Percentiles rank a stretch among this genome's conserved stretches.
Conservation (phyloP, 2,329 filamentous ascomycete genomes). For the Whalleya microplaca region DNA sequence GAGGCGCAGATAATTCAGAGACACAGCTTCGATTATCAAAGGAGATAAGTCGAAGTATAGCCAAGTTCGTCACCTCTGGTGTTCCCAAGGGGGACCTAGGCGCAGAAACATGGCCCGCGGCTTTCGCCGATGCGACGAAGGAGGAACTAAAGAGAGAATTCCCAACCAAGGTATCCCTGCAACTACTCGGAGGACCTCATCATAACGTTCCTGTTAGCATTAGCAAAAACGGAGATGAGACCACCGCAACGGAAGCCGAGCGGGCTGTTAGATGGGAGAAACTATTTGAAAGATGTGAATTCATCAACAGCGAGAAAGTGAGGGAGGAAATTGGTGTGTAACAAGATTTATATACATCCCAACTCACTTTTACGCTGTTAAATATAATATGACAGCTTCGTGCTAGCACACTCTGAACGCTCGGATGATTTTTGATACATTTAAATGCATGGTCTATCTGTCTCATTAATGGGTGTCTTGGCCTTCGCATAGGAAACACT, state of each 20-base stretch:
- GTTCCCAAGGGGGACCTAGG: neutral
- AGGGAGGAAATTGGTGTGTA: conserved; percentile 9
- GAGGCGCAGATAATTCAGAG: conserved; percentile 28
- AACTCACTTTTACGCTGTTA: too few species aligned
- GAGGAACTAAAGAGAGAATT: conserved; percentile 10
- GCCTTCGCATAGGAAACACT: too few species aligned
- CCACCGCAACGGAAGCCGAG: conserved; percentile 6
- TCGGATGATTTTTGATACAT: too few species aligned
- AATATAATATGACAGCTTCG: too few species aligned
- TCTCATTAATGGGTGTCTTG: too few species aligned
- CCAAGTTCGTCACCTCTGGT: conserved; percentile 15
- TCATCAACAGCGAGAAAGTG: conserved; percentile 27
- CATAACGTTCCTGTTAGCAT: conserved; percentile 5
- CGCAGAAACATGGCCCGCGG: conserved; percentile 12
- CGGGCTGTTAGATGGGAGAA: conserved; percentile 26
- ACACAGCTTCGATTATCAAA: conserved; percentile 18
- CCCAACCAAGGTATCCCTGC: conserved; percentile 6
- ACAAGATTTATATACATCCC: neutral
- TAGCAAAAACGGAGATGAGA: neutral
- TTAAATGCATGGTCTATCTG: too few species aligned
- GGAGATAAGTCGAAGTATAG: conserved; percentile 13
- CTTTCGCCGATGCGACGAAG: conserved; percentile 10
- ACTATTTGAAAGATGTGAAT: conserved; percentile 30
- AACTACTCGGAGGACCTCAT: conserved; percentile 10
- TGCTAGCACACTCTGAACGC: too few species aligned